A percentile compares a stretch with the other conserved stretches of the same genome.
Evolutionary conservation across 2,329 filamentous ascomycete genomes (phyloP).

Genomic region (Penicillium sp.): DNA sequence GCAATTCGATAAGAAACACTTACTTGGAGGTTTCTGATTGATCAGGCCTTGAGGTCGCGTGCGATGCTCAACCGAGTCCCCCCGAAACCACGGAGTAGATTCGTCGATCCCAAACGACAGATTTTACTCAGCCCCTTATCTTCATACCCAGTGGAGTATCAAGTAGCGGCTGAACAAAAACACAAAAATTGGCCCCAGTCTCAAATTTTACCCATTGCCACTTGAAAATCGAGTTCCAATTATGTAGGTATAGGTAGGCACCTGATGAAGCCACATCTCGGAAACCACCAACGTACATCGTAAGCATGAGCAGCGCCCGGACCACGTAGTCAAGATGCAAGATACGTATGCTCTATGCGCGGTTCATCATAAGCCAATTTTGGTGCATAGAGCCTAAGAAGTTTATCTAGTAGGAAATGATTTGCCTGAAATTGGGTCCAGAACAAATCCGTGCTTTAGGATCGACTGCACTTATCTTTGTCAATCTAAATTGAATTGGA

Average conservation of each 20-base stretch:
- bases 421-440: background rate
- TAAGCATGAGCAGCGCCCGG: background rate
- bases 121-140: background rate
- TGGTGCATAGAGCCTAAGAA: background rate
- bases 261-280: background rate
- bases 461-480: background rate
- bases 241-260: background rate
- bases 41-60: background rate
- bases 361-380: background rate
- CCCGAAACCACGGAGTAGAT: background rate
- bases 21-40: background rate
- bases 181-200: no score
- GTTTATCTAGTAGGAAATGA: background rate
- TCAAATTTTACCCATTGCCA: background rate
- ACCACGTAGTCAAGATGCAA: background rate
- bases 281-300: no score
- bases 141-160: background rate
- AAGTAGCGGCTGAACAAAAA: no score
- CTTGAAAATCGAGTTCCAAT: background rate
- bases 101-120: background rate
- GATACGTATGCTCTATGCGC: background rate
- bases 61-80: background rate
- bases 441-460: background rate
- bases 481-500: background rate
- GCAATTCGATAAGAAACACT: background rate